Base-by-base conservation (phyloP, 345 rosid species). In the Acer yangbiense region DNA sequence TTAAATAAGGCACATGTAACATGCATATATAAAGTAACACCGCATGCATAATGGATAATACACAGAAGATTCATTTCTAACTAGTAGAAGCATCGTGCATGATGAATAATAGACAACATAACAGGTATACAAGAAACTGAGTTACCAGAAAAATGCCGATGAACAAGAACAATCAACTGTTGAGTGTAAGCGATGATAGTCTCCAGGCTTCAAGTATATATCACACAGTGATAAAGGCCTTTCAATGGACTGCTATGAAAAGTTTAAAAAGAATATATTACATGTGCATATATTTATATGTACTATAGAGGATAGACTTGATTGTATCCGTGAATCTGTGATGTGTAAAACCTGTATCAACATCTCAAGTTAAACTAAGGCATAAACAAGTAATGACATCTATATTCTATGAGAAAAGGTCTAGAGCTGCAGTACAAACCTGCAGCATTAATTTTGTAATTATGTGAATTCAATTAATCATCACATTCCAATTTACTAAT, bases 151-250 rank as follows among this genome's bases (percentile, higher is more conserved):
- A 96, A 96, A 79, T 93, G 99, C 10, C 98, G 89, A 72, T 95
- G 94, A 79, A 82, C 88, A 81, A 88, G 86, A 79, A 91, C 99
- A 95, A 82, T 92, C 90, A 83, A 76, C 91, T 4, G 99, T 97
- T 71, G 99, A 92, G 87, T 95, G 98, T 83, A 95, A 75, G 20
- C 92, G 94, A 86, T 95, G 99, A 82, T 92, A 95, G 74, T 93
- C 95, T 72, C 99, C 99, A 71, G 91, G 98, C 77, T 78, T 90
- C 82, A 95, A 86, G 87, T n/a, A n/a, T 95, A 95, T 82, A 95
- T 88, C 60, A 95, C 99, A 77, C 98, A 95, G 85, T 92, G 93
- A 85, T 91, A 93, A 60, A 95, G 95, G 84, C 98, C 97, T 79
- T 86, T 92, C 87, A 83, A 77, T 35, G 98, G 91, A 84, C 97